Evolutionary conservation across 768 basidiomycete genomes (phyloP), one percentile per base, ranked within the genome.

Genomic region (Russula ochroleuca): DNA sequence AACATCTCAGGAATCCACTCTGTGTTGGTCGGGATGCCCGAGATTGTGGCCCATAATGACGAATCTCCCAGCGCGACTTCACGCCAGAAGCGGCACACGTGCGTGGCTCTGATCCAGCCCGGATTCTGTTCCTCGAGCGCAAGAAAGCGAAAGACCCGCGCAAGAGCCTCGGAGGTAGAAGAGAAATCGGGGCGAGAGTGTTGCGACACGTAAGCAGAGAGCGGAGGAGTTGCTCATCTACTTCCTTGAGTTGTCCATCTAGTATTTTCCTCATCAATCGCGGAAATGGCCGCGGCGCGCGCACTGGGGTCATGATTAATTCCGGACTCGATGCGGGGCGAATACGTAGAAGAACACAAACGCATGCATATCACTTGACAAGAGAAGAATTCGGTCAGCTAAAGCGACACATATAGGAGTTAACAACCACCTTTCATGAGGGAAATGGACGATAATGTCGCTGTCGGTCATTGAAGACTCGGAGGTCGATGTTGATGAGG

Each of bases 391-490:
- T 28, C 28, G 28, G 28, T 28, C 28, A 28, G 28, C 28, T 2
- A 28, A 28, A 28, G 28, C 28, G 28, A 28, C 28, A 28, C 28
- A 33, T 9, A 28, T 10, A 48, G 28, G 25, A 23, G 14, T 2
- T 37, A 37, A n/a, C 49, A 19, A 14, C 15, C 25, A 63, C 62
- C 21, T 38, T 35, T 57, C 62, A 28, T 28, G 28, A 28, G 28
- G 28, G 28, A 28, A 28, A 15, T 19, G 21, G 7, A 9, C 13
- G 1, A 6, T 9, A 8, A 2, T 31, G 19, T 17, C 35, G 3
- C 11, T 56, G 15, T 41, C 38, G 8, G 40, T 25, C 7, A 5
- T 23, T 28, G 1, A 4, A 3, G 48, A n/a, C n/a, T n/a, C n/a
- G n/a, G n/a, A 40, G 14, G 61, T 28, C 28, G 28, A 28, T 28